A percentile compares a stretch with the other conserved stretches of the same genome.
Evolutionary conservation across 2,329 filamentous ascomycete genomes (phyloP).

Genomic region (Venturia oleaginea): DNA sequence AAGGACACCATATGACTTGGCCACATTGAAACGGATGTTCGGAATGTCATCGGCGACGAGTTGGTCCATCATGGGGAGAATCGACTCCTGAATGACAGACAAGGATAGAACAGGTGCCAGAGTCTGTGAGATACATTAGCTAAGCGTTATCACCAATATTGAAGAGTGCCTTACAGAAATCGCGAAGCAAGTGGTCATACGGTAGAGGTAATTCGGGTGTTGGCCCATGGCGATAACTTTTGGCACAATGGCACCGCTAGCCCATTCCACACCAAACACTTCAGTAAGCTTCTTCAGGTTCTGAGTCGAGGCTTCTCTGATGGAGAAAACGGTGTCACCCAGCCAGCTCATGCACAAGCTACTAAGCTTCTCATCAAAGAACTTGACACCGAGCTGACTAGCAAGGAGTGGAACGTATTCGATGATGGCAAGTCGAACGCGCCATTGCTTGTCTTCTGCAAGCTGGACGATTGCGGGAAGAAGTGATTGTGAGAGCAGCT

Average conservation of each 20-base stretch:
- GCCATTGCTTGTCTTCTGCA: slow-evolving; percentile 98
- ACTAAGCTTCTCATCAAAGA: slow-evolving; percentile 97
- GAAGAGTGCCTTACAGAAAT: slow-evolving; percentile 67
- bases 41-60: slow-evolving; percentile 91
- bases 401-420: slow-evolving; percentile 97
- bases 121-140: slow-evolving; percentile 49
- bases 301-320: slow-evolving; percentile 91
- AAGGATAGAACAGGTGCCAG: slow-evolving; percentile 87
- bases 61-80: slow-evolving; percentile 92
- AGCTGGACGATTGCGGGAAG: slow-evolving; percentile 95
- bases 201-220: slow-evolving; percentile 97
- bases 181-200: slow-evolving; percentile 99
- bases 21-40: slow-evolving; percentile 99
- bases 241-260: slow-evolving; percentile 90
- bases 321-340: slow-evolving; percentile 96
- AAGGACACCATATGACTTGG: slow-evolving; percentile 88
- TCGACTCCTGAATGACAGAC: slow-evolving; percentile 84
- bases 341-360: slow-evolving; percentile 97
- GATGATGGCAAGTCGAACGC: slow-evolving; percentile 94
- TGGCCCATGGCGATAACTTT: slow-evolving; percentile 98
- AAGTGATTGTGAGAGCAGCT: slow-evolving; percentile 89
- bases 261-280: slow-evolving; percentile 97
- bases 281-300: slow-evolving; percentile 98
- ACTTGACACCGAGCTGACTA: slow-evolving; percentile 89
- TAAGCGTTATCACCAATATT: slow-evolving; percentile 22